These are phyloP conservation scores for Hypoxylon sp. DNA, from an alignment of 2,329 filamentous ascomycete genomes.

Conservation along the genomic window DNA sequence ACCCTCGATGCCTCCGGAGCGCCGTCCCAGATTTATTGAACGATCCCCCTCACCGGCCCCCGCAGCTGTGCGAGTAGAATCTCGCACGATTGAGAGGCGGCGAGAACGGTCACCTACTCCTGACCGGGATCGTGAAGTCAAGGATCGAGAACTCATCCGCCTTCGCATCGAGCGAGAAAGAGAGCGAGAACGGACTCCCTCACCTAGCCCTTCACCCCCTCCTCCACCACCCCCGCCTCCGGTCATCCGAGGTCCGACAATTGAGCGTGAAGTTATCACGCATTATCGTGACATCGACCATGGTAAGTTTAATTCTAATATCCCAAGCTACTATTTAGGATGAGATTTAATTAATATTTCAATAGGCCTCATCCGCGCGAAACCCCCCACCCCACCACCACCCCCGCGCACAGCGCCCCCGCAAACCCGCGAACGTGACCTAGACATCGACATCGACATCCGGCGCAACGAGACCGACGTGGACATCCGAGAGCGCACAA, in stretches of 20 bases:
- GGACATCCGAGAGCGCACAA: constrained; percentile 59
- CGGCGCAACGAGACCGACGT: constrained; percentile 65
- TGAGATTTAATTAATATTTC: constrained; percentile 29
- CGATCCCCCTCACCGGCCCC: constrained; percentile 49
- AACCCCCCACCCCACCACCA: constrained; percentile 57
- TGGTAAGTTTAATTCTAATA: constrained; percentile 62
- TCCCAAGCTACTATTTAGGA: neutral
- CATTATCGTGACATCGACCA: constrained; percentile 89
- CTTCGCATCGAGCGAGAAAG: constrained; percentile 59
- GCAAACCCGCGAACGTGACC: constrained; percentile 59
- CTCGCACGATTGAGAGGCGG: constrained; percentile 42
- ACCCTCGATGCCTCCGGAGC: constrained; percentile 48
- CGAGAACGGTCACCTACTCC: constrained; percentile 49
- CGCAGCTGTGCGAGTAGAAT: constrained; percentile 40
- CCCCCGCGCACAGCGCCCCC: constrained; percentile 58
- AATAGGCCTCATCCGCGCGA: constrained; percentile 57
- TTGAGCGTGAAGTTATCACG: constrained; percentile 88
- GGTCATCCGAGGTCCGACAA: constrained; percentile 77
- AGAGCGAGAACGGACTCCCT: constrained; percentile 53
- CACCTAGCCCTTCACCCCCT: constrained; percentile 59
- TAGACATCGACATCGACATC: constrained; percentile 69
- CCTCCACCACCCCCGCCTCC: constrained; percentile 68
- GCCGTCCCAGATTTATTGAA: constrained; percentile 55
- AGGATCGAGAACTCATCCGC: constrained; percentile 58
- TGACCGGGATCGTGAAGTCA: constrained; percentile 48